Evolutionary conservation across 163 green algal genomes (phyloP).

Genomic region (Picocystis sp.): DNA sequence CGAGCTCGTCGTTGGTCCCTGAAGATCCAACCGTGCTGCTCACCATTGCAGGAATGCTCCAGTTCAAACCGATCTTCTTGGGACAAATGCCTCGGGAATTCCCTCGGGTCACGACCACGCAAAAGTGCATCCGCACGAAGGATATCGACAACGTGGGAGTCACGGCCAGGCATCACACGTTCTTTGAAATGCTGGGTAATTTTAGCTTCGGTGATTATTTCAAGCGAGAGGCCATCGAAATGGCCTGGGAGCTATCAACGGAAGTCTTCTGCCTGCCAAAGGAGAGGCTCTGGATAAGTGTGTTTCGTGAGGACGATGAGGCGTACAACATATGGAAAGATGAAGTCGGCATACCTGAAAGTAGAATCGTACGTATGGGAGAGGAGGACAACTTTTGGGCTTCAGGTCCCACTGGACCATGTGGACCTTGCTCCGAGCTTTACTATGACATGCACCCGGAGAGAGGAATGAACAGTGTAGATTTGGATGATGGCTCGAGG

Average conservation of each 20-base stretch:
- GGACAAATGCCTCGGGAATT: slow-evolving; percentile 48
- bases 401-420: slow-evolving; percentile 65
- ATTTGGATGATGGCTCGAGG: slow-evolving; percentile 63
- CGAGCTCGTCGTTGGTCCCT: slow-evolving; percentile 64
- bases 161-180: slow-evolving; percentile 86
- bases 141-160: slow-evolving; percentile 92
- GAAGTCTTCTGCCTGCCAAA: slow-evolving; percentile 43
- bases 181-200: slow-evolving; percentile 98
- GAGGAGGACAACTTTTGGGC: slow-evolving; percentile 91
- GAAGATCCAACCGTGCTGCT: slow-evolving; percentile 89
- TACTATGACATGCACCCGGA: slow-evolving; percentile 89
- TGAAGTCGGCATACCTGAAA: slow-evolving; percentile 38
- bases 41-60: slow-evolving; percentile 91
- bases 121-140: slow-evolving; percentile 93
- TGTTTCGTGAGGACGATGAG: slow-evolving; percentile 79
- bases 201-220: slow-evolving; percentile 97
- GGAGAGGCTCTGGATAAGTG: slow-evolving; percentile 67
- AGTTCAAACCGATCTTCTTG: slow-evolving; percentile 94
- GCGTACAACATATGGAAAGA: slow-evolving; percentile 63
- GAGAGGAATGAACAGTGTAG: slow-evolving; percentile 25
- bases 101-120: slow-evolving; percentile 61
- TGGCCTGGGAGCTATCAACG: slow-evolving; percentile 80
- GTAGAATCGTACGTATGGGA: slow-evolving; percentile 59
- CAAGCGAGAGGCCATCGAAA: slow-evolving; percentile 70
- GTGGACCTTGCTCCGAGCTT: slow-evolving; percentile 82